Base-by-base conservation (phyloP, 768 basidiomycete species). In the Trametes cingulata region DNA sequence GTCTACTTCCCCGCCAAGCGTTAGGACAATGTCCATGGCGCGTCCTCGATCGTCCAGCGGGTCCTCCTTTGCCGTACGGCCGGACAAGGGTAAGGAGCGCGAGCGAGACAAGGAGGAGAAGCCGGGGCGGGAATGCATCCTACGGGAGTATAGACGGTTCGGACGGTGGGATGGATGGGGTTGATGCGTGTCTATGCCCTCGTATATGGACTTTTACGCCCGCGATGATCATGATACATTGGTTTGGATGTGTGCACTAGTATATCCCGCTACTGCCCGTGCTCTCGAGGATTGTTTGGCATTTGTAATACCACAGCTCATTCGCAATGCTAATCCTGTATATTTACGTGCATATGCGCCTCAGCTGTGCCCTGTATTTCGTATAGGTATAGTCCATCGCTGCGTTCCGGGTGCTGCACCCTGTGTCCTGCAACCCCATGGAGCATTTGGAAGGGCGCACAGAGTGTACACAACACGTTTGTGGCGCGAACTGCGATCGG, bases 81-180 rank as follows among this genome's bases (percentile, higher is more conserved):
- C 75, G 8, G 80, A 79, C 45, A 80, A 74, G 49, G 85, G 82
- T 50, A 86, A 84, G 65, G 84, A 80, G n/a, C 85, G 86, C 65
- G 85, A 84, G 61, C 82, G 77, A 36, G 83, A 84, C 48, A 81
- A 82, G 69, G 84, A 81, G 62, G 73, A 75, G 52, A 85, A 83
- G 70, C 82, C 87, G 60, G 81, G 83, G 59, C 78, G 85, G 48
- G 84, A 87, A 27, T 87, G 93, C 70, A 76, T 80, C 13, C 69
- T 95, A 50, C 79, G 85, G 65, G 93, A 95, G 71, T 95, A 86
- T 72, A 76, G 91, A 63, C 80, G 88, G 64, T 94, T 87, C 69
- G 93, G 93, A 22, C 79, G 90, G 56, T 93, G 92, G 91, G 93
- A 95, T 77, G 93, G 92, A 0, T 95, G 93, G 93, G 69, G 69